Percentiles rank a stretch among this genome's conserved stretches.
Evolutionary conservation across 78 protist genomes (phyloP).

Genomic region (Chrysochromulina tobinii): DNA sequence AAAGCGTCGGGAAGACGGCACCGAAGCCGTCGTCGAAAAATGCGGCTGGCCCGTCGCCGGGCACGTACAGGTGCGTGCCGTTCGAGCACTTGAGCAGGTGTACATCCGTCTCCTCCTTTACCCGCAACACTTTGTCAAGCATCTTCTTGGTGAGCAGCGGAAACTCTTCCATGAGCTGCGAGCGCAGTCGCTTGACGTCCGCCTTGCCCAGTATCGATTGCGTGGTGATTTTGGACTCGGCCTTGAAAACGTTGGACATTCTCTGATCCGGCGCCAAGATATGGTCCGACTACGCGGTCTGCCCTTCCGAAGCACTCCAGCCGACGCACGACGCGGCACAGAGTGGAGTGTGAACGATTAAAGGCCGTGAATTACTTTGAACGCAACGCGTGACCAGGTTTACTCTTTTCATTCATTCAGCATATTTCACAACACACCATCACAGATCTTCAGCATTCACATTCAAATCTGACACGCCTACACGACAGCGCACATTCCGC

Average conservation of each 20-base stretch:
- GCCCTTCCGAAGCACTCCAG: too few relatives aligned
- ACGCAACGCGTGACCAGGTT: too few relatives aligned
- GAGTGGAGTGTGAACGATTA: too few relatives aligned
- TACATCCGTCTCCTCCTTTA: neutral
- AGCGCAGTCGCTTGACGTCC: neutral
- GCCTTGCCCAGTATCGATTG: neutral
- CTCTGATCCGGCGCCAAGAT: too few relatives aligned
- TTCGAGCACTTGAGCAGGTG: neutral
- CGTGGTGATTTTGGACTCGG: neutral
- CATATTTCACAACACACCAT: too few relatives aligned
- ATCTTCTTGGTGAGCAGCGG: neutral
- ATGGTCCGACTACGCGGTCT: too few relatives aligned
- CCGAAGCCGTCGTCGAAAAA: slow-evolving; percentile 25
- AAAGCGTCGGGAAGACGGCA: neutral
- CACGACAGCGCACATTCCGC: too few relatives aligned
- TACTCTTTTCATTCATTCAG: too few relatives aligned
- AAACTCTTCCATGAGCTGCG: neutral
- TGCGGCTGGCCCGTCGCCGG: neutral
- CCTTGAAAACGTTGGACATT: neutral
- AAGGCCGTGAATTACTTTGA: too few relatives aligned
- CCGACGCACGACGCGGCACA: too few relatives aligned
- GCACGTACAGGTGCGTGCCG: neutral
- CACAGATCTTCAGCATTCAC: too few relatives aligned
- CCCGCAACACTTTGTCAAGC: neutral
- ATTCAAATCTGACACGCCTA: too few relatives aligned